A percentile compares a stretch with the other conserved stretches of the same genome.
phyloP scores from a whole-genome alignment of 1,284 basidiomycete species.

The Puccinia polysora region DNA sequence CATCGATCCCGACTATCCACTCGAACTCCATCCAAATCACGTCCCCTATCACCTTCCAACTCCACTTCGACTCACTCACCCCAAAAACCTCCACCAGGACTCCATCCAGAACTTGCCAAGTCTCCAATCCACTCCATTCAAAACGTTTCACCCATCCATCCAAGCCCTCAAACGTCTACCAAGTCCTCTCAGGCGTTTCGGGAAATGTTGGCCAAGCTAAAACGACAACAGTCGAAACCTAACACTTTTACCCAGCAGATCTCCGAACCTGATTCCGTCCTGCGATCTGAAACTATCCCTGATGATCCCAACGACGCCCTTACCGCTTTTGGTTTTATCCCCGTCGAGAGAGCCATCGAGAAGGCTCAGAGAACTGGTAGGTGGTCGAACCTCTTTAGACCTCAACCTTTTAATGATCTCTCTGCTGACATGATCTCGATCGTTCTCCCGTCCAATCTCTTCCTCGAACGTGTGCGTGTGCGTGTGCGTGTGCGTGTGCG shows the following conservation, averaged over 20 bases:
- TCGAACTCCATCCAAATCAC: constrained; percentile 9
- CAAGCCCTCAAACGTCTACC: constrained; percentile 13
- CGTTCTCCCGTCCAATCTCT: background rate
- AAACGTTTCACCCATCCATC: background rate
- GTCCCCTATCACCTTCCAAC: constrained; percentile 5
- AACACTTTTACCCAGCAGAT: background rate
- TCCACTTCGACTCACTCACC: background rate
- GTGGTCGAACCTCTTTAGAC: background rate
- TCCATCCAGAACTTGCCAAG: background rate
- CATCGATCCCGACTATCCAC: background rate
- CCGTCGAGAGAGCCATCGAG: constrained; percentile 28
- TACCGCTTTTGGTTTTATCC: no score
- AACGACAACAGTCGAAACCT: constrained; percentile 11
- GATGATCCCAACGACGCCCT: constrained; percentile 31
- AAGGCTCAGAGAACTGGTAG: constrained; percentile 39
- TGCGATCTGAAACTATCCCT: background rate
- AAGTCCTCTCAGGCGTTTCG: constrained; percentile 28
- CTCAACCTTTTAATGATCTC: background rate
- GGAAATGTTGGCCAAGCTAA: constrained; percentile 33
- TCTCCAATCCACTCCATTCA: background rate
- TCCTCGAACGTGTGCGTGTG: background rate
- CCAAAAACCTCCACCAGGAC: background rate
- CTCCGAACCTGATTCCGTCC: constrained; percentile 2
- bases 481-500: no score
- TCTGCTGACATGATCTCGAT: background rate